These are phyloP conservation scores for Spathaspora sp. DNA, from an alignment of 805 yeast species.

Conservation along the genomic window DNA sequence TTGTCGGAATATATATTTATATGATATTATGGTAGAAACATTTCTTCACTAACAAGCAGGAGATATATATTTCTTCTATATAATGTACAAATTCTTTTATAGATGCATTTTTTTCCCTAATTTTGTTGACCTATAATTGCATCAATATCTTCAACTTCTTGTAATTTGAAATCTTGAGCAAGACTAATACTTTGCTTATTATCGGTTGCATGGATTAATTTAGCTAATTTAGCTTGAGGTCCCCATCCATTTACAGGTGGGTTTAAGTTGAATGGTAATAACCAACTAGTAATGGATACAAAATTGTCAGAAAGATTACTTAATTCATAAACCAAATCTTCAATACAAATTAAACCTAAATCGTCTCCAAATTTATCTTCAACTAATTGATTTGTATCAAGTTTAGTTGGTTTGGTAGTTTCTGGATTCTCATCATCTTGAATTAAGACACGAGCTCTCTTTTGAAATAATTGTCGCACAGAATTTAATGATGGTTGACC, in stretches of 20 bases:
- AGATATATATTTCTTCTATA: too few species aligned
- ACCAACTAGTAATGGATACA: slow-evolving; percentile 55
- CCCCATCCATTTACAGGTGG: slow-evolving; percentile 74
- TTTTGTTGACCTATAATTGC: slow-evolving; percentile 63
- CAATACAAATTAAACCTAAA: slow-evolving; percentile 71
- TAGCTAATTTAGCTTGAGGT: slow-evolving; percentile 65
- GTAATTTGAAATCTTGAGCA: slow-evolving; percentile 61
- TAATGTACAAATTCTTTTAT: not conserved
- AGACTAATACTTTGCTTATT: slow-evolving; percentile 49
- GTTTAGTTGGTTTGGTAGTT: slow-evolving; percentile 36
- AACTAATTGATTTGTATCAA: slow-evolving; percentile 72
- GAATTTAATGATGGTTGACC: slow-evolving; percentile 75
- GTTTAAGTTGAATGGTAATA: slow-evolving; percentile 66
- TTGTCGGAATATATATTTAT: not conserved
- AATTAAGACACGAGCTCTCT: slow-evolving; percentile 60
- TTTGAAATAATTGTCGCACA: slow-evolving; percentile 69
- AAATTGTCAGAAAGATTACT: slow-evolving; percentile 61
- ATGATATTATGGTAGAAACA: too few species aligned
- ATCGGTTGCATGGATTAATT: slow-evolving; percentile 53
- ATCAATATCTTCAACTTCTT: slow-evolving; percentile 68
- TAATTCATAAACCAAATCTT: slow-evolving; percentile 75
- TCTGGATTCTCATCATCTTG: slow-evolving; percentile 25
- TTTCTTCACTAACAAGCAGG: too few species aligned
- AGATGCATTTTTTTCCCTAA: slow-evolving; percentile 19
- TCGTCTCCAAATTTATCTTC: slow-evolving; percentile 63